Evolutionary conservation across 495 filamentous ascomycete genomes (phyloP).

Genomic region (Bombardia bombarda): DNA sequence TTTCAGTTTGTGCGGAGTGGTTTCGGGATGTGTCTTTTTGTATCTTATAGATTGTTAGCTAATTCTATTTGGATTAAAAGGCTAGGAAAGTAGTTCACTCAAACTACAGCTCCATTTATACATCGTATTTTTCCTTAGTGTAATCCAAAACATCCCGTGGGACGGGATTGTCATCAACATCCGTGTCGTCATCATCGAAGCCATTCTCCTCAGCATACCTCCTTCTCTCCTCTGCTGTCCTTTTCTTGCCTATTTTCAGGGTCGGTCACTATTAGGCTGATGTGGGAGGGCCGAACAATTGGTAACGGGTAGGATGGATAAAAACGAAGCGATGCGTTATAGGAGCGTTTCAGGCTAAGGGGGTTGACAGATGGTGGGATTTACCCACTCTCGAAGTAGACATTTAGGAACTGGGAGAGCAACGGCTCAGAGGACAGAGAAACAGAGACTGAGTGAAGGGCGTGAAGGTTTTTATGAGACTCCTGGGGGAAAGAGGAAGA

Average conservation of each 20-base stretch:
- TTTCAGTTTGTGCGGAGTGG: too few relatives aligned
- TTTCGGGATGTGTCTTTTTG: too few relatives aligned
- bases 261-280: too few relatives aligned
- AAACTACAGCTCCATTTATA: too few relatives aligned
- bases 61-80: too few relatives aligned
- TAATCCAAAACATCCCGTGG: constrained; percentile 1
- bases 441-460: neutral
- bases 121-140: neutral
- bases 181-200: constrained; percentile 1
- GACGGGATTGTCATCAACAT: neutral
- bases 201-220: neutral
- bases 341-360: neutral
- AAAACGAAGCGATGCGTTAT: neutral
- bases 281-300: neutral
- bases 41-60: too few relatives aligned
- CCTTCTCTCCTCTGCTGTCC: neutral
- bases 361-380: neutral
- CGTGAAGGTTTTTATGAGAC: neutral
- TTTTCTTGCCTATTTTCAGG: too few relatives aligned
- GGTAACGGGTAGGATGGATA: neutral
- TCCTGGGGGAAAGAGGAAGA: neutral
- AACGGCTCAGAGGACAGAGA: neutral
- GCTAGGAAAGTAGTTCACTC: too few relatives aligned
- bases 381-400: neutral
- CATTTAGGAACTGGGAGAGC: neutral